Evolutionary conservation across 179 eudicot genomes (phyloP).

Genomic region (Camellia oleifera): DNA sequence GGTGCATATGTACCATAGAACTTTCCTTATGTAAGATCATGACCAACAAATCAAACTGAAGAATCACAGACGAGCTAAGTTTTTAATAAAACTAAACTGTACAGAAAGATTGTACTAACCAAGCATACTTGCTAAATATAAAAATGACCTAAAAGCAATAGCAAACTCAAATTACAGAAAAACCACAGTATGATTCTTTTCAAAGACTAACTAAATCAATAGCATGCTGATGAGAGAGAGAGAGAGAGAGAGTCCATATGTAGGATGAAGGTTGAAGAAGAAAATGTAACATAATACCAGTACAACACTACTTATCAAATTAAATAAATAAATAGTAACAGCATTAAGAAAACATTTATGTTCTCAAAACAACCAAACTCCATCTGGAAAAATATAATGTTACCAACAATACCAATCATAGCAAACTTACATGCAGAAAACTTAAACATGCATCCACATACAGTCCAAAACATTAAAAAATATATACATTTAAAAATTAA

Average conservation of each 20-base stretch:
- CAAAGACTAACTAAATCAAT: background rate
- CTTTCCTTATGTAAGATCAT: background rate
- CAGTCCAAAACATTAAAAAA: slow-evolving; percentile 5
- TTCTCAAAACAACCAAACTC: background rate
- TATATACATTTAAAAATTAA: too few species aligned
- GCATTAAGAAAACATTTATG: background rate
- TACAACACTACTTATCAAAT: background rate
- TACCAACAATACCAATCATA: background rate
- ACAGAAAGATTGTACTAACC: background rate
- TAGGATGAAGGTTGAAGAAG: background rate
- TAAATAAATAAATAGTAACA: background rate
- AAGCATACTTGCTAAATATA: background rate
- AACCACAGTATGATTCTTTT: background rate
- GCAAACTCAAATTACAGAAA: background rate
- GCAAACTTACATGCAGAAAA: background rate
- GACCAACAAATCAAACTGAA: background rate
- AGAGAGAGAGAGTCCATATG: background rate
- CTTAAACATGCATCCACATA: slow-evolving; percentile 1
- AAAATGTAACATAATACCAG: background rate
- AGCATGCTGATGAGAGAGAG: too few species aligned
- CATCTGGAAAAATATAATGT: background rate
- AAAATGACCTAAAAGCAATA: too few species aligned
- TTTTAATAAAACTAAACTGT: background rate
- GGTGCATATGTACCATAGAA: too few species aligned
- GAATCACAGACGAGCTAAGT: background rate